A percentile compares a stretch with the other conserved stretches of the same genome.
Conservation (phyloP, 305 asterid genomes). For the Fraxinus albicans region DNA sequence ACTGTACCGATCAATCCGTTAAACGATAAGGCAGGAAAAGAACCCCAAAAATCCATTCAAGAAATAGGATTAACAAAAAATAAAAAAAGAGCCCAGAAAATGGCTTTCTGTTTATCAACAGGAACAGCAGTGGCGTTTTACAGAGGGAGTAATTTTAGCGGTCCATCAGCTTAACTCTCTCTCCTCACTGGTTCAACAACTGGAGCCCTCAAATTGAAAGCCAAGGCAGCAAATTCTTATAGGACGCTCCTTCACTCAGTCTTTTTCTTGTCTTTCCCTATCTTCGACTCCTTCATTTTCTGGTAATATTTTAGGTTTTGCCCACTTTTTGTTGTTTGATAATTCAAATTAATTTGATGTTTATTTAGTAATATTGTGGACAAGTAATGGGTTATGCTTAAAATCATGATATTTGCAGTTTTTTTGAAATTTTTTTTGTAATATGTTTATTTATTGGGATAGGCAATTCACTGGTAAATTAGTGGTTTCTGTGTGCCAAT, state of each 20-base stretch:
- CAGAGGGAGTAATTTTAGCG: slow-evolving; percentile 24
- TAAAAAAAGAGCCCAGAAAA: slow-evolving; percentile 4
- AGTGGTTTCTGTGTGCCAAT: neutral
- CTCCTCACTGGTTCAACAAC: slow-evolving; percentile 47
- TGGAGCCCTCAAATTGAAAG: slow-evolving; percentile 25
- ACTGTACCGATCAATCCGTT: neutral
- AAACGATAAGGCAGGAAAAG: slow-evolving; percentile 31
- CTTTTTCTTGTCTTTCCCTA: slow-evolving; percentile 50
- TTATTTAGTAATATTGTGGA: neutral
- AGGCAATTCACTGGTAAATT: neutral
- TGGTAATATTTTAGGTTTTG: slow-evolving; percentile 31
- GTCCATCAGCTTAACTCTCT: slow-evolving; percentile 62
- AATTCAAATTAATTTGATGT: neutral
- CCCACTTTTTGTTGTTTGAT: neutral
- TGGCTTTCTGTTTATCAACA: slow-evolving; percentile 61
- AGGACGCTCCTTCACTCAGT: slow-evolving; percentile 23
- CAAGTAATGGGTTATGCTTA: neutral
- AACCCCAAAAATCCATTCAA: neutral
- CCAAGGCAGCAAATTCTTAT: slow-evolving; percentile 32
- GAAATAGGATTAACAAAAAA: too few species aligned
- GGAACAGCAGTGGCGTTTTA: slow-evolving; percentile 37
- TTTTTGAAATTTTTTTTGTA: too few species aligned
- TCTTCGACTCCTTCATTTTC: slow-evolving; percentile 58
- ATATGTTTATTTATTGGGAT: neutral
- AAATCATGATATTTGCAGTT: neutral